Conservation (phyloP, 2,329 filamentous ascomycete genomes). For the Scedosporium dehoogii region DNA sequence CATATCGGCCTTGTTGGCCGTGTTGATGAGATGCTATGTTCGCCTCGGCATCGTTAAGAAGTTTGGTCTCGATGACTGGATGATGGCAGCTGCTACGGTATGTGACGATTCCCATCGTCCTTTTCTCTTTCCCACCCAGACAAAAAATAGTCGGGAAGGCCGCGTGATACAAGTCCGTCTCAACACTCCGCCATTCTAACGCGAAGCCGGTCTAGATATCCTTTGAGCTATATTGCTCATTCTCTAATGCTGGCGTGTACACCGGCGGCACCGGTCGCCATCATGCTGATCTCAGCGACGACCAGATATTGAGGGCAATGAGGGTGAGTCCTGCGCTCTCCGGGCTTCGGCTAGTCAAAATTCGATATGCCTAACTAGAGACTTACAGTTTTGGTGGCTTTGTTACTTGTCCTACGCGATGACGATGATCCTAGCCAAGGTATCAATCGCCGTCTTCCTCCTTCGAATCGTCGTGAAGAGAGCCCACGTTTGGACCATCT, state of each 20-base stretch:
- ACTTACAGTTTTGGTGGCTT: conserved; percentile 24
- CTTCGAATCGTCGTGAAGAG: conserved; percentile 27
- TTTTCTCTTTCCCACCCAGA: neutral
- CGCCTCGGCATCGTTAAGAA: conserved; percentile 23
- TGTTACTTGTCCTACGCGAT: conserved; percentile 26
- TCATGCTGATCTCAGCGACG: conserved; percentile 17
- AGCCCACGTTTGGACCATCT: conserved; percentile 25
- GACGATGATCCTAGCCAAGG: conserved; percentile 27
- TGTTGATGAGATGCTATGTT: conserved; percentile 22
- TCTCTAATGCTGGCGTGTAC: conserved; percentile 22
- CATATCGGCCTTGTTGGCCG: conserved; percentile 17
- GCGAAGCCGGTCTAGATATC: conserved; percentile 14
- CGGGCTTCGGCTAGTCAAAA: conserved; percentile 12
- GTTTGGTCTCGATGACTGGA: conserved; percentile 29
- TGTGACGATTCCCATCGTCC: neutral
- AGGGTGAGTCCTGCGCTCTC: conserved; percentile 17
- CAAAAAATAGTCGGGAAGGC: neutral
- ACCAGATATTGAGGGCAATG: conserved; percentile 20
- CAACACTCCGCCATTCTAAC: neutral
- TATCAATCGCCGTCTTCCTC: conserved; percentile 32
- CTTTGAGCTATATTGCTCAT: conserved; percentile 26
- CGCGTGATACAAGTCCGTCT: neutral
- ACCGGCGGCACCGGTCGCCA: conserved; percentile 28
- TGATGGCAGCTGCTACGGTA: conserved; percentile 26
- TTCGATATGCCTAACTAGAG: conserved; percentile 9